Base-by-base conservation (phyloP, 805 yeast genomes). In the Yarrowia keelungensis region DNA sequence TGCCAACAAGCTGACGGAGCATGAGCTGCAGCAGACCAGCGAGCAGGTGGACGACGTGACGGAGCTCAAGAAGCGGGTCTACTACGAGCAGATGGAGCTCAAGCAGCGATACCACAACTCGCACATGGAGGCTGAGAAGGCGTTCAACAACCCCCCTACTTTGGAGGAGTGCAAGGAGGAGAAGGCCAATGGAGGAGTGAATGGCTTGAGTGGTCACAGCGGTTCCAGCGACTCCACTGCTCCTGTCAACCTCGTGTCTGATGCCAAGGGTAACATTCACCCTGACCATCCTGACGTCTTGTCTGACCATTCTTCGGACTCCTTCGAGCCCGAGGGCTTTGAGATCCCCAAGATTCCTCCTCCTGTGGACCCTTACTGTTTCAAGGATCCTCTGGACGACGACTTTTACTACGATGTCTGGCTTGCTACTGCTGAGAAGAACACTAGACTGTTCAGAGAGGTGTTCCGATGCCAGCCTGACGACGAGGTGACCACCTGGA, bases 381-480 rank as follows among this genome's bases (percentile, higher is more conserved):
- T 95, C 76, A 88, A 85, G 69, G 99, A 95, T 78, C 99, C 99
- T 0, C 76, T 95, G 59, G 86, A 84, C 70, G 89, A 85, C n/a
- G 85, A 85, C 1, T 95, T 95, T 76, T 91, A 87, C 74, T 93
- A 90, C 73, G 97, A 92, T 73, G 76, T 88, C 8, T 94, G 97
- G 97, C 85, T 83, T 76, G 88, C 88, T 5, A 86, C 86, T 74
- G 98, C 99, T 0, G 81, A 89, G 67, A 83, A 93, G 73, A 95
- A 95, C 75, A 92, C 98, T 0, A 82, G 85, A 70, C 80, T 96
- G 1, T 95, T 85, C 80, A 83, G 97, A 70, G 82, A 89, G 77
- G 90, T 95, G 1, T 95, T 95, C 83, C 93, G 93, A 72, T 87
- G 91, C 71, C 99, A 96, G 76, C 99, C 99, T 0, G 99, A 95